Percentiles rank a stretch among this genome's conserved stretches.
phyloP scores from a whole-genome alignment of 805 yeast species.

The Lipomyces yamadae region DNA sequence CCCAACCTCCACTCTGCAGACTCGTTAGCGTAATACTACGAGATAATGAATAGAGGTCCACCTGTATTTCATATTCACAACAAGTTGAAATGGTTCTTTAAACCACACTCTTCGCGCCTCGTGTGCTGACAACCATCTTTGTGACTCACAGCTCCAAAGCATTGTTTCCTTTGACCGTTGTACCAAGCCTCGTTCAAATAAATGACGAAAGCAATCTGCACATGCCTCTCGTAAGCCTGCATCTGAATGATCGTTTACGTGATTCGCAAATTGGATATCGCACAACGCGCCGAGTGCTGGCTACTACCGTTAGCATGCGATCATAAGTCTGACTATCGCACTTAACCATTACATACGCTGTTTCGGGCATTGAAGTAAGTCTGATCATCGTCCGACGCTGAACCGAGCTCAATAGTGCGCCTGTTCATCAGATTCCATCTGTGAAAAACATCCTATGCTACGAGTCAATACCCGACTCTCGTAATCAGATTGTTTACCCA shows the following conservation, averaged over 20 bases:
- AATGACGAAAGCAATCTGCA: neutral
- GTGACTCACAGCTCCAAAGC: conserved; percentile 5
- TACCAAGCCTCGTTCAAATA: neutral
- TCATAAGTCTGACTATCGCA: neutral
- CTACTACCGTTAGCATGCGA: neutral
- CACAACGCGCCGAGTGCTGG: neutral
- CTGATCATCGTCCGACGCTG: neutral
- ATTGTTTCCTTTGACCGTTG: neutral
- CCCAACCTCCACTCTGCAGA: conserved; percentile 6
- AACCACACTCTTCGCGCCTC: neutral
- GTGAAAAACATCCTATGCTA: conserved; percentile 33
- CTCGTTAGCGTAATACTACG: neutral
- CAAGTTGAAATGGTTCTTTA: neutral
- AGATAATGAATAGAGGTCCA: neutral
- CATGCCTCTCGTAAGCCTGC: neutral
- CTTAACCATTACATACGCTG: neutral
- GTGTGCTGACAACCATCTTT: neutral
- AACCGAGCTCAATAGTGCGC: neutral
- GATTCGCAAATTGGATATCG: neutral
- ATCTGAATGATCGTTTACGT: neutral
- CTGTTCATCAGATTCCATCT: conserved; percentile 15
- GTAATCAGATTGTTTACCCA: neutral
- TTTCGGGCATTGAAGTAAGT: neutral
- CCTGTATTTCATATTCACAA: conserved; percentile 3
- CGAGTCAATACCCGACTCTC: neutral